These are phyloP conservation scores for Fraxinus excelsior DNA, from an alignment of 257 asterid genomes.

Conservation along the genomic window DNA sequence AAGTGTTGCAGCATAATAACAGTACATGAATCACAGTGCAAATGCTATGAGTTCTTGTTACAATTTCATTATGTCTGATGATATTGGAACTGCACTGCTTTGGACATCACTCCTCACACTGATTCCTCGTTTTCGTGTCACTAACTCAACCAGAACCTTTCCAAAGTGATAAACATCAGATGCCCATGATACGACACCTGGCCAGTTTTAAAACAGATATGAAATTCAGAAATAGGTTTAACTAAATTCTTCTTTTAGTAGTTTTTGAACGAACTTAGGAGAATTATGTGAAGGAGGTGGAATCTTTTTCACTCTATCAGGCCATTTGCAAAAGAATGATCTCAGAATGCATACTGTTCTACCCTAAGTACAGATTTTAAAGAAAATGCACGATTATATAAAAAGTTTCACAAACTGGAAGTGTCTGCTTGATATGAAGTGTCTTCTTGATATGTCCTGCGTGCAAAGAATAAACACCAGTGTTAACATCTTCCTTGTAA, in stretches of 20 bases:
- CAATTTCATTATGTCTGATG: not conserved
- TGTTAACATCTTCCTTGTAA: not conserved
- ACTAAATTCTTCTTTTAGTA: not conserved
- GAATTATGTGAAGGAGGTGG: not conserved
- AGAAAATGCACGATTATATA: not conserved
- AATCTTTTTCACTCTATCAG: not conserved
- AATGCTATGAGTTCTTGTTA: not conserved
- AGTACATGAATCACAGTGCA: not conserved
- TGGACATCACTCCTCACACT: conserved; percentile 67
- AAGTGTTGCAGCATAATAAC: conserved; percentile 43
- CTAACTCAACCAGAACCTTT: conserved; percentile 82
- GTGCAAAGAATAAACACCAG: conserved; percentile 33
- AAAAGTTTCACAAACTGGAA: conserved; percentile 52
- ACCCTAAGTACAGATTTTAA: not conserved
- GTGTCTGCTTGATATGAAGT: conserved; percentile 67
- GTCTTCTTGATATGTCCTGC: conserved; percentile 79
- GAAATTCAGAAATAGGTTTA: conserved; percentile 7
- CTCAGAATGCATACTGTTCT: not conserved
- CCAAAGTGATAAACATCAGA: conserved; percentile 90
- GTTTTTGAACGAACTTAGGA: too few relatives aligned
- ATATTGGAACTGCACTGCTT: not conserved
- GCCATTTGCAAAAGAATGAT: not conserved
- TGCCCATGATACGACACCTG: conserved; percentile 75
- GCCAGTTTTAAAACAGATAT: conserved; percentile 8
- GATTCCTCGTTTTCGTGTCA: conserved; percentile 80